Conservation (phyloP, 306 rosid genomes). For the Sechiopsis laciniata region DNA sequence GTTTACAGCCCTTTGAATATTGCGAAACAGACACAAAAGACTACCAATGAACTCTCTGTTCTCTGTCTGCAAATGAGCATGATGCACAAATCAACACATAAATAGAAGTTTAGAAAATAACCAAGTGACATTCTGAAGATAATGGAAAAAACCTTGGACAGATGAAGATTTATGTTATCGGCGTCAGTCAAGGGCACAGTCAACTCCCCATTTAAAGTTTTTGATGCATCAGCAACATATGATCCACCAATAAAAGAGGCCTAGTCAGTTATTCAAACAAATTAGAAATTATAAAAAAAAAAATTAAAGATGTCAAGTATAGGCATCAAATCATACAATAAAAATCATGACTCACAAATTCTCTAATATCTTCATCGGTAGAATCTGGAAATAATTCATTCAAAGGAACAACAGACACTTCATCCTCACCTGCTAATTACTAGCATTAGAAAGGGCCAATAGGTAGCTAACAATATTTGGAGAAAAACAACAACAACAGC, state of each 20-base stretch:
- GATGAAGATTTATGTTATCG: conserved; percentile 44
- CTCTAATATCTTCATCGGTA: conserved; percentile 52
- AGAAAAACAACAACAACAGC: neutral
- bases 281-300: neutral
- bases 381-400: conserved; percentile 49
- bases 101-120: neutral
- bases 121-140: neutral
- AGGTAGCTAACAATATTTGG: neutral
- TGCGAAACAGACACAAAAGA: conserved; percentile 49
- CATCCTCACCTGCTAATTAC: conserved; percentile 49
- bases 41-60: conserved; percentile 49
- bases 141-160: conserved; percentile 53
- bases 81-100: neutral
- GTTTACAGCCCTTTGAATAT: conserved; percentile 56
- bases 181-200: conserved; percentile 56
- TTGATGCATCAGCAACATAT: conserved; percentile 44
- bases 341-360: conserved; percentile 55
- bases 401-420: conserved; percentile 61
- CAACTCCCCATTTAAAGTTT: conserved; percentile 64
- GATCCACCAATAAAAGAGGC: conserved; percentile 86
- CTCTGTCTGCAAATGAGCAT: conserved; percentile 45
- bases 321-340: conserved; percentile 9
- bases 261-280: conserved; percentile 27
- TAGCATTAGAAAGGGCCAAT: neutral
- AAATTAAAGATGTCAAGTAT: conserved; percentile 15